phyloP scores from a whole-genome alignment of 2,329 filamentous ascomycete genomes.

The Cucurbitaria berberidis region DNA sequence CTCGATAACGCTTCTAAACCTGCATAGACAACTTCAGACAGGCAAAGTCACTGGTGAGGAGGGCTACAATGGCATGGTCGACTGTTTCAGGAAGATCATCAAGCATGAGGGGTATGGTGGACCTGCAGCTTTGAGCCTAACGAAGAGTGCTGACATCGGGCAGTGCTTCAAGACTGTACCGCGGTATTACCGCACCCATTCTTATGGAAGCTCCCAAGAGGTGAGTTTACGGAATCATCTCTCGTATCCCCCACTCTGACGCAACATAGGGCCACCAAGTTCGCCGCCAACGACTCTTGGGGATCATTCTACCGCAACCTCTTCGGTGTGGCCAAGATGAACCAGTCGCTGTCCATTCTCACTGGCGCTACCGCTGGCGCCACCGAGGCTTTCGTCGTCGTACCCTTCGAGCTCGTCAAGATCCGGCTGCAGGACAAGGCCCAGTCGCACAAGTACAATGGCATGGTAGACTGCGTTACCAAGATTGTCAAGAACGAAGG shows the following conservation, averaged over 20 bases:
- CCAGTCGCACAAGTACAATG: slow-evolving; percentile 84
- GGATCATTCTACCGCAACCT: slow-evolving; percentile 88
- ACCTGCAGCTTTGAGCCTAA: neutral
- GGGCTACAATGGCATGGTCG: slow-evolving; percentile 93
- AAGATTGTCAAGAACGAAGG: slow-evolving; percentile 88
- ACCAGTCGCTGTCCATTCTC: slow-evolving; percentile 85
- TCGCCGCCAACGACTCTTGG: slow-evolving; percentile 99
- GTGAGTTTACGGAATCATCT: slow-evolving; percentile 31
- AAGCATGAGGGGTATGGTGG: slow-evolving; percentile 82
- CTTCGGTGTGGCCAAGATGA: slow-evolving; percentile 88
- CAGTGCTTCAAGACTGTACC: slow-evolving; percentile 88
- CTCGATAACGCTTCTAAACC: slow-evolving; percentile 28
- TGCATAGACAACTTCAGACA: slow-evolving; percentile 80
- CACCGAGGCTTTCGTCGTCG: slow-evolving; percentile 94
- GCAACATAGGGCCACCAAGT: slow-evolving; percentile 80
- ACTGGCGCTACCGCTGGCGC: slow-evolving; percentile 95
- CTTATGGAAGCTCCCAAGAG: slow-evolving; percentile 96
- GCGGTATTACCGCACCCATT: slow-evolving; percentile 93
- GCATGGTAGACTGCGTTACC: slow-evolving; percentile 77
- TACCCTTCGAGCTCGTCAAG: slow-evolving; percentile 98
- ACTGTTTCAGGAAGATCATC: slow-evolving; percentile 98
- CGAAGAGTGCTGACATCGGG: slow-evolving; percentile 18
- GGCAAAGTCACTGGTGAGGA: slow-evolving; percentile 76
- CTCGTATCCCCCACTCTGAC: slow-evolving; percentile 5
- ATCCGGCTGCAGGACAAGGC: slow-evolving; percentile 96